Evolutionary conservation across 441 rosid species (phyloP), one percentile per base, ranked within the genome.

Genomic region (Adansonia gregorii): DNA sequence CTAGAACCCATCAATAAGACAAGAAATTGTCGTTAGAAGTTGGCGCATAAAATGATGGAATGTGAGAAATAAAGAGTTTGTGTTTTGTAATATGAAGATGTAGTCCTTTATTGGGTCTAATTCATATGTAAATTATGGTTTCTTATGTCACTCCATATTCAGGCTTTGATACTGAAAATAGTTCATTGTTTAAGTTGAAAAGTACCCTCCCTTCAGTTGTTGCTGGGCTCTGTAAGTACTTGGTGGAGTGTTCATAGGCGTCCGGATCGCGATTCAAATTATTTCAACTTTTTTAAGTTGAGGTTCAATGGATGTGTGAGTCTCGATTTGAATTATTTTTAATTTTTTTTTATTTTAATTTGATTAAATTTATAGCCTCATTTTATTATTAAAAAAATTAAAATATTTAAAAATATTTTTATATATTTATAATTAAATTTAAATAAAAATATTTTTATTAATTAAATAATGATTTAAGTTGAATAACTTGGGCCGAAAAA

Each of bases 41-140:
- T 19, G 55, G 24, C 41, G 14, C n/a, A 17, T 39, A 27, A 56
- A 66, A 15, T 4, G 45, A 45, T 60, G 22, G 4, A 2, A n/a
- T 31, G n/a, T 31, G n/a, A 71, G 39, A 49, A 75, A 75, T 49
- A 75, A 75, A 31, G 17, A 39, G 27, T 60, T 4, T 60, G 66
- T 60, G 39, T 35, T 35, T 60, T 11, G 66, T 12, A 60, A 24
- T 22, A 9, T 58, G 8, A 41, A 58, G 27, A 58, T 58, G 41
- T 12, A 11, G 43, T 24, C 19, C 10, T 52, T 68, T 64, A 27
- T 8, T 4, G 31, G 59, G 75, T 72, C 22, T 7, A 4, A 4
- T 4, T 72, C 22, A 35, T 17, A 39, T 41, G 64, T 56, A 35
- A 19, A 9, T 35, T 35, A 55, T 56, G 27, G 66, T 48, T 63